A percentile compares a stretch with the other conserved stretches of the same genome.
phyloP scores from a whole-genome alignment of 306 rosid genomes.

The Luffa aegyptiaca region DNA sequence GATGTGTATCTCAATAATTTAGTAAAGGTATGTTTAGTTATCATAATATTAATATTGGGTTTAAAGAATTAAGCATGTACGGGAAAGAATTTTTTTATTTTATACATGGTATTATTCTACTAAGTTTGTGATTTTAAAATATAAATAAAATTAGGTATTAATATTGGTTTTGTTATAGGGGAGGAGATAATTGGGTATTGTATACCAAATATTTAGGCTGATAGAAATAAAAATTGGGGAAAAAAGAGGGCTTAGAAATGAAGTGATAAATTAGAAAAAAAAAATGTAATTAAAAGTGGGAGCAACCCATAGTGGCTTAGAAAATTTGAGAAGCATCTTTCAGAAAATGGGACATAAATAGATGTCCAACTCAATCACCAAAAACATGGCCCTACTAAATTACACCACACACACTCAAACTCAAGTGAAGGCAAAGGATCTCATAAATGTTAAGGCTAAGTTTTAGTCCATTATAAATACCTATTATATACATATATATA shows the following conservation, averaged over 20 bases:
- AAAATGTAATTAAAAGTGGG: background rate
- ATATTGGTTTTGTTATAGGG: background rate
- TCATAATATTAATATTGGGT: background rate
- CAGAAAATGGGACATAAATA: conserved; percentile 14
- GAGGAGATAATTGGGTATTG: background rate
- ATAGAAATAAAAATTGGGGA: background rate
- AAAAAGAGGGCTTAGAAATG: background rate
- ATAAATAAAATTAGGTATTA: background rate
- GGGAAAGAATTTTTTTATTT: background rate
- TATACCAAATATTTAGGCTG: background rate
- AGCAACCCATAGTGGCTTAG: conserved; percentile 4
- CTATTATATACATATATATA: background rate
- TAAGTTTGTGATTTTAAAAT: background rate
- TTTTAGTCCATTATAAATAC: conserved; percentile 3
- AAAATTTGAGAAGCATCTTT: conserved; percentile 11
- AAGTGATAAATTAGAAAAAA: background rate
- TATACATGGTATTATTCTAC: background rate
- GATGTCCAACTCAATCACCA: conserved; percentile 10
- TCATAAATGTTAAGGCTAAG: conserved; percentile 8
- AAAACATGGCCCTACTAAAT: conserved; percentile 8
- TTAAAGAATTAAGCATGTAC: background rate
- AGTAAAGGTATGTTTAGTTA: background rate
- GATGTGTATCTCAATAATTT: background rate
- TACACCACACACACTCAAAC: conserved; percentile 9
- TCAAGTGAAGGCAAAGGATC: background rate